phyloP scores from a whole-genome alignment of 2,329 filamentous ascomycete species.

The Pseudocercospora ulei region DNA sequence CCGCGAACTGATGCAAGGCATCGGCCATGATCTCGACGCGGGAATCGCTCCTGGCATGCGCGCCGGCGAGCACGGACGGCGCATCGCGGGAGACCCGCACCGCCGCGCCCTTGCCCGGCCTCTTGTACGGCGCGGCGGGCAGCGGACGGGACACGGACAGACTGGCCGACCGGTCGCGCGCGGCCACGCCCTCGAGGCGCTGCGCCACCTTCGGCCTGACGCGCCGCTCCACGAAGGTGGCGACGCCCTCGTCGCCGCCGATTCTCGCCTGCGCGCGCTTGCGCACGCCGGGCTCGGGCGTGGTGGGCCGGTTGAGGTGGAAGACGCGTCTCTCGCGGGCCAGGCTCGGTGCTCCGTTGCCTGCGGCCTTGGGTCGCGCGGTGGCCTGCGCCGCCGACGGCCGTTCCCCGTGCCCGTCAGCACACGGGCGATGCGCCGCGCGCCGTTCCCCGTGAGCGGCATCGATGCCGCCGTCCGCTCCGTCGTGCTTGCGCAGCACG shows the following conservation, averaged over 20 bases:
- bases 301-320: slow-evolving; percentile 21
- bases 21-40: slow-evolving; percentile 23
- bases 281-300: slow-evolving; percentile 14
- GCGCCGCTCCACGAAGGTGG: slow-evolving; percentile 28
- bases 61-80: slow-evolving; percentile 6
- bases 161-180: slow-evolving; percentile 10
- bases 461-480: slow-evolving; percentile 2
- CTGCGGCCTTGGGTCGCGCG: slow-evolving; percentile 12
- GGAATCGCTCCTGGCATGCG: slow-evolving; percentile 3
- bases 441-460: no score
- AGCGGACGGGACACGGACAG: slow-evolving; percentile 6
- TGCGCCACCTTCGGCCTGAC: slow-evolving; percentile 15
- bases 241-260: slow-evolving; percentile 21
- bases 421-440: slow-evolving; percentile 9
- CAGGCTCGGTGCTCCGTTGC: slow-evolving; percentile 10
- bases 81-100: slow-evolving; percentile 11
- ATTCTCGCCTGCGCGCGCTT: slow-evolving; percentile 20
- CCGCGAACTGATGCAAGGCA: slow-evolving; percentile 27
- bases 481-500: slow-evolving; percentile 17
- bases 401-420: slow-evolving; percentile 9
- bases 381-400: slow-evolving; percentile 3
- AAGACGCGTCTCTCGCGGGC: slow-evolving; percentile 21
- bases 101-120: slow-evolving; percentile 23
- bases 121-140: slow-evolving; percentile 17
- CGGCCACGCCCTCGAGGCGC: slow-evolving; percentile 11